Evolutionary conservation across 2,329 filamentous ascomycete genomes (phyloP), one percentile per base, ranked within the genome.

Genomic region (Ascochyta lentis): DNA sequence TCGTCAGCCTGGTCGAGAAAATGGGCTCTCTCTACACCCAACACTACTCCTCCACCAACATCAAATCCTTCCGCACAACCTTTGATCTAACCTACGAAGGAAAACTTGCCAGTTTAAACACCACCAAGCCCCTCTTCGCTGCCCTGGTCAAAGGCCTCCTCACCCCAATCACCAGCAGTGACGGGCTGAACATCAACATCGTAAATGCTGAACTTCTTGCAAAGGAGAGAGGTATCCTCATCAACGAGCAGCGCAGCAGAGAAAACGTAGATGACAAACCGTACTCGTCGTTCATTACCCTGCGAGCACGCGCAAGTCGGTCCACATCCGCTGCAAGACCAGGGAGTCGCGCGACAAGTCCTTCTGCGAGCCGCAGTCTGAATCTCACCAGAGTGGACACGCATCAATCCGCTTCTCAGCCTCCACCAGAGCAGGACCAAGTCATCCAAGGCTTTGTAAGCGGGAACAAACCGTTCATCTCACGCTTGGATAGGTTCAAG

Each of bases 21-120:
- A 91, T 95, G 84, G 91, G 90, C 1, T 83, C 83, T 3, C 77
- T 94, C 0, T 94, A 93, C 70, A 92, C 89, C 0, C 90, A 94
- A 65, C 89, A 93, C 73, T 94, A 83, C 70, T 79, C 79, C 1
- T 73, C 74, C 7, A 72, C 73, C 34, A 71, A 73, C 22, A 38
- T 60, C 49, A 64, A 71, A 42, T 71, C 71, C 9, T 85, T 87
- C 44, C 85, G 88, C 0, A 87, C 86, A 37, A 86, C 82, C 8
- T 93, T 93, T 72, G 89, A 93, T 68, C 81, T 94, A 6, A 84
- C 86, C 23, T 94, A 94, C 69, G 88, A 91, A 67, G 91, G 91
- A 47, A 87, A 91, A 49, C 78, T 95, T 22, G 87, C 90, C 0
- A 80, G 78, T 15, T 83, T 92, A 58, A 84, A 84, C 58, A 93